A percentile compares a stretch with the other conserved stretches of the same genome.
Conservation (phyloP, 768 basidiomycete species). For the Panus rudis region DNA sequence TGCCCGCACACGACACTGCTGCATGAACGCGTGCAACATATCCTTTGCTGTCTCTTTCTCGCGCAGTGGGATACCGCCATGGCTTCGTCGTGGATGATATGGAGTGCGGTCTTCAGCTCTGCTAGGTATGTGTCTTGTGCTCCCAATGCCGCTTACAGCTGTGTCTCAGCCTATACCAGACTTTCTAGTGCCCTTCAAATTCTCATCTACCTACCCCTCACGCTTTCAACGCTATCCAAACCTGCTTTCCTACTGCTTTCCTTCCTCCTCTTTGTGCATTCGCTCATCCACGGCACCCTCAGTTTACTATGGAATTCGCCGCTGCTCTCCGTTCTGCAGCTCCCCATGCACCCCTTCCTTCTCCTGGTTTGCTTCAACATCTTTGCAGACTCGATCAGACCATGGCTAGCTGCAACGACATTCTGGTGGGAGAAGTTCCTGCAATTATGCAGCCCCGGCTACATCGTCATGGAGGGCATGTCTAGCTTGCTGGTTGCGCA, state of each 20-base stretch:
- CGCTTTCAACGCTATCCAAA: constrained; percentile 74
- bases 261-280: constrained; percentile 66
- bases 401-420: constrained; percentile 48
- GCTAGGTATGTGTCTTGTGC: no score
- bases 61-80: no score
- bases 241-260: constrained; percentile 78
- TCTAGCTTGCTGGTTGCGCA: constrained; percentile 80
- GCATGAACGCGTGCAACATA: no score
- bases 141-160: no score
- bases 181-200: constrained; percentile 76
- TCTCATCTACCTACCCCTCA: constrained; percentile 76
- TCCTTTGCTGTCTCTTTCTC: no score
- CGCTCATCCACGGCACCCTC: constrained; percentile 78
- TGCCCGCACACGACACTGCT: no score
- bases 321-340: constrained; percentile 69
- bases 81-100: no score
- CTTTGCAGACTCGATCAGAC: constrained; percentile 59
- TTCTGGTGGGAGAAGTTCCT: constrained; percentile 70
- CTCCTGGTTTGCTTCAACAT: constrained; percentile 83
- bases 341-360: constrained; percentile 82
- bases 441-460: constrained; percentile 66
- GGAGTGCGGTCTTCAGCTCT: no score
- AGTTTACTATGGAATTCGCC: constrained; percentile 65
- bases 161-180: no score
- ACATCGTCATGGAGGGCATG: constrained; percentile 77